Evolutionary conservation across 2,329 filamentous ascomycete species (phyloP).

Genomic region (Sporothrix brunneoviolacea): DNA sequence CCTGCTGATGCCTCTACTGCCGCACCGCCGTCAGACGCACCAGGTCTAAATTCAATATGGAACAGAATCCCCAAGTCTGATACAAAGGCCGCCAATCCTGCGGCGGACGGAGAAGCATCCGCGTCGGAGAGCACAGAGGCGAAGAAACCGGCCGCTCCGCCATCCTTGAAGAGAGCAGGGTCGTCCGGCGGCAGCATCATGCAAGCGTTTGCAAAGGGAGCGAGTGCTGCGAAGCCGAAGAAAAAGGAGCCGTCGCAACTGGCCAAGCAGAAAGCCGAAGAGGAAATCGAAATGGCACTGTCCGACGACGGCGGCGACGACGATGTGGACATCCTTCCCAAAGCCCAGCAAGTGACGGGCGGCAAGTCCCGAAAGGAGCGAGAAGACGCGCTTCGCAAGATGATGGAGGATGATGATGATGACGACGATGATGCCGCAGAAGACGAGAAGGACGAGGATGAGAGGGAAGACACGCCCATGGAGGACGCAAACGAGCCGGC

Average conservation of each 20-base stretch:
- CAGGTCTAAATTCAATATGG: no score
- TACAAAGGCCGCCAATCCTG: conserved; percentile 28
- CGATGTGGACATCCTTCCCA: conserved; percentile 47
- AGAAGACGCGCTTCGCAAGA: conserved; percentile 59
- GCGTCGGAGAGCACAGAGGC: conserved; percentile 31
- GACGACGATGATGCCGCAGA: conserved; percentile 41
- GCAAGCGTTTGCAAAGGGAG: conserved; percentile 67
- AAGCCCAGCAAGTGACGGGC: conserved; percentile 26
- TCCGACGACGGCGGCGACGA: conserved; percentile 40
- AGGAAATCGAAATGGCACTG: conserved; percentile 44
- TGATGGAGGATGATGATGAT: conserved; percentile 70
- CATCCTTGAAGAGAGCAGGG: conserved; percentile 36
- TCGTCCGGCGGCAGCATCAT: conserved; percentile 52
- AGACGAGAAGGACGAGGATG: conserved; percentile 28
- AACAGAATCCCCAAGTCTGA: no score
- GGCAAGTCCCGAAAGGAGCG: conserved; percentile 49
- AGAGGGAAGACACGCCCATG: conserved; percentile 32
- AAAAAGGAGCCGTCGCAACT: conserved; percentile 24
- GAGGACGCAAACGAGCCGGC: conserved; percentile 20
- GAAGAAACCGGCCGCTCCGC: conserved; percentile 32
- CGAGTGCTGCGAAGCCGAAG: conserved; percentile 47
- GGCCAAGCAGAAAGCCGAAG: conserved; percentile 33
- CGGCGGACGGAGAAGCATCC: conserved; percentile 21
- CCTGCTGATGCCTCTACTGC: no score
- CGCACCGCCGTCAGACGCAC: not conserved